Base-by-base conservation (phyloP, 2,329 filamentous ascomycete species). In the Sporothrix mexicana region DNA sequence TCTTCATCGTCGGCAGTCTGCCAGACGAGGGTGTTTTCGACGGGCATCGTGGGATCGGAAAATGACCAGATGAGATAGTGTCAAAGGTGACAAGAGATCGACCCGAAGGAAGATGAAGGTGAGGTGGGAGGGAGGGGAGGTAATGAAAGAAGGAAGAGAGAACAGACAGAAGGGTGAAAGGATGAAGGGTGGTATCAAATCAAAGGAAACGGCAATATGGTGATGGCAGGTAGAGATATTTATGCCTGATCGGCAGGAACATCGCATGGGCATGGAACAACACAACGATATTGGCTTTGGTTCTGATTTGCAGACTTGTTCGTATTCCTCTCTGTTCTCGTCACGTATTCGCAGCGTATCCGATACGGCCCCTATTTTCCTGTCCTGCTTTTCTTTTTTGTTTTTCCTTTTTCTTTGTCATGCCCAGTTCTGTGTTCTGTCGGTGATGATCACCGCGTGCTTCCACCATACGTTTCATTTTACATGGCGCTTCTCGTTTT, bases 11-110 rank as follows among this genome's bases (percentile, higher is more conserved):
- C 69, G 15, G 30, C 57, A 2, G 15, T n/a, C n/a, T 69, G 67
- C 67, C 55, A 71, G 45, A 49, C 57, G 13, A 71, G 45, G 6
- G 69, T 43, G 9, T 66, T 71, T 45, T 71, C 69, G 36, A 53
- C 69, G 64, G 45, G 25, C 69, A 71, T 71, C 5, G 43, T 8
- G 41, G 43, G 17, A 47, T 9, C 20, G 47, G 10, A 25, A 13
- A 8, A 61, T n/a, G 30, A 61, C 10, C 12, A 23, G 53, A n/a
- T 7, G 17, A 64, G 36, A 30, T 9, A 47, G 23, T 17, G 23
- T n/a, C 20, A 49, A 47, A 47, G 23, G 17, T 20, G 25, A 55
- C 5, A 17, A 55, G 17, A 15, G 25, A 57, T 55, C 67, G 17
- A 69, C 43, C 47, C 47, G 66, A 55, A 69, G 49, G 30, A 69